Conservation (phyloP, 305 asterid species). For the Fraxinus latifolia region DNA sequence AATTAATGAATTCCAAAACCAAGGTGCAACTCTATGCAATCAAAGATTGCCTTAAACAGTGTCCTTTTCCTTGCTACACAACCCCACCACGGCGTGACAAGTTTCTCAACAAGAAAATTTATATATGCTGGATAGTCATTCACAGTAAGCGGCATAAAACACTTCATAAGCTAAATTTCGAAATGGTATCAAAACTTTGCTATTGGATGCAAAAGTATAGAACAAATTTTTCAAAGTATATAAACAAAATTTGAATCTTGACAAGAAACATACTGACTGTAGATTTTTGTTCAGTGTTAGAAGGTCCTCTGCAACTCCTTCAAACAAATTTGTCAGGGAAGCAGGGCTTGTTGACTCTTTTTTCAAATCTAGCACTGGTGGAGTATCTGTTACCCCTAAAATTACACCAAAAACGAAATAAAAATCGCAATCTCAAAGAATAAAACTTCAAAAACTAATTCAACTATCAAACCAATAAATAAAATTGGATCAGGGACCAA, state of each 20-base stretch:
- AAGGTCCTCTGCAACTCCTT: constrained; percentile 53
- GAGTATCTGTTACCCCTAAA: not conserved
- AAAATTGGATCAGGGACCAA: not conserved
- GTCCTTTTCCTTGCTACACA: not conserved
- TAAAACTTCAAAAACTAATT: not conserved
- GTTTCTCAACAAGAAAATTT: not conserved
- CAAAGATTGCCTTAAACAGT: not conserved
- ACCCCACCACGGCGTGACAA: too few species aligned
- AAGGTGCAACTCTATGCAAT: not conserved
- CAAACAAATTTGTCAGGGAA: constrained; percentile 46
- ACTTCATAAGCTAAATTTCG: not conserved
- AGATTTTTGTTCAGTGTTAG: constrained; percentile 48
- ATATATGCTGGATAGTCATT: not conserved
- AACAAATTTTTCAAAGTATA: not conserved
- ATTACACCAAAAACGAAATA: not conserved
- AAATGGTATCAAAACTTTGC: not conserved
- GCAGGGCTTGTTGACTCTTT: constrained; percentile 31
- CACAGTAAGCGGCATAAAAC: not conserved
- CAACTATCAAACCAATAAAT: not conserved
- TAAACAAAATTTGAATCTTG: not conserved
- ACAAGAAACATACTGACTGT: constrained; percentile 45
- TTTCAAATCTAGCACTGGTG: constrained; percentile 26
- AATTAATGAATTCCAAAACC: not conserved
- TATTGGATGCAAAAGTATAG: not conserved
- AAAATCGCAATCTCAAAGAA: not conserved